Evolutionary conservation across 176 grass and related monocot species (phyloP), one percentile per base, ranked within the genome.

Genomic region (Aegilops umbellulata): DNA sequence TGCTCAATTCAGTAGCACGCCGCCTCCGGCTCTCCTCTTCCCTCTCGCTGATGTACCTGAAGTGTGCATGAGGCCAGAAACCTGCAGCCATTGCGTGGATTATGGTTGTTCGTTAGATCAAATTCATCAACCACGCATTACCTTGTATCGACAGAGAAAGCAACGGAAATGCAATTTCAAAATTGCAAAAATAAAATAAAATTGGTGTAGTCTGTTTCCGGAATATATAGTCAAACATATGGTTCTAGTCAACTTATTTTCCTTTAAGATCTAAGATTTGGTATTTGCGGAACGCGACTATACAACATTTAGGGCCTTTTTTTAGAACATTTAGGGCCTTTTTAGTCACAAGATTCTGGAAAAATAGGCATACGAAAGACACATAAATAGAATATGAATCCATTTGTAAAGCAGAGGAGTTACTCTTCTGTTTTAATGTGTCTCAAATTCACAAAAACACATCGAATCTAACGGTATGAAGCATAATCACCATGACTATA

Each of bases 1-100:
- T 30, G 8, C 49, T 32, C 66, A 49, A 24, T 32, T 69, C 80
- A 0, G 22, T n/a, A 1, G 22, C 1, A 0, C 8, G 75, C 11
- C 10, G 44, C 5, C 31, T 17, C 8, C 3, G 69, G 60, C 60
- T 51, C 34, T 34, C 26, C 32, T 47, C 42, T 35, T 74, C 75
- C n/a, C 35, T 82, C 60, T 87, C 85, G 2, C 6, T 39, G 60
- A 90, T 3, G 44, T 68, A 61, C 68, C 60, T 87, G 16, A 80
- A 84, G 81, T 84, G 80, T 12, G 76, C 89, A 60, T 87, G 85
- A 46, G 89, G 89, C 89, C 84, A 87, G 6, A 75, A 76, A 32
- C 89, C 84, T 90, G 63, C 20, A 19, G 20, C 17, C 67, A 67
- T 75, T 25, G 15, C 0, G 39, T 27, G 1, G 30, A 36, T 49